phyloP scores from a whole-genome alignment of 78 protist genomes.

The Cavenderia fasciculata region DNA sequence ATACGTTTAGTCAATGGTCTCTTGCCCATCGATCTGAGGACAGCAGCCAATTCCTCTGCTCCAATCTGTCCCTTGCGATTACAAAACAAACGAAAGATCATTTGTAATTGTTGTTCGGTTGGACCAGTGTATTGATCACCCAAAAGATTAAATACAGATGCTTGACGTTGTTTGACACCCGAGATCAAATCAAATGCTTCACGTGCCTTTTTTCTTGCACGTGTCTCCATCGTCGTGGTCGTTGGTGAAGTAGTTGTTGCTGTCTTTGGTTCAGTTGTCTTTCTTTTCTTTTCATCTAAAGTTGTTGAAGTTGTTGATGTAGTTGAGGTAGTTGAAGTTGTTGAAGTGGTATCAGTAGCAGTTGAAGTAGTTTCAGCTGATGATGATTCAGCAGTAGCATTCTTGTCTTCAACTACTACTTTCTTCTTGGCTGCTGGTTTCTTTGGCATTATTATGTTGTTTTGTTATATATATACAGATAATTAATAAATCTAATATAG shows the following conservation, averaged over 20 bases:
- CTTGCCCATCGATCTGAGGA: conserved; percentile 25
- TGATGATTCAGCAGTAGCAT: no score
- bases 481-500: no score
- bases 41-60: conserved; percentile 13
- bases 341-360: no score
- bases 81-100: conserved; percentile 14
- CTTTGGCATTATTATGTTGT: not conserved
- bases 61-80: conserved; percentile 21
- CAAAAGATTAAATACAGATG: conserved; percentile 20
- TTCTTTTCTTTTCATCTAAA: no score
- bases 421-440: no score
- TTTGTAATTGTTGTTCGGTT: conserved; percentile 27
- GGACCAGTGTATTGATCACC: conserved; percentile 49
- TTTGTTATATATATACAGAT: not conserved
- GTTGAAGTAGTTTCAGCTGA: no score
- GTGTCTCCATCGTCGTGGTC: conserved; percentile 26
- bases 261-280: not conserved
- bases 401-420: no score
- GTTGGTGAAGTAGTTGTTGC: no score
- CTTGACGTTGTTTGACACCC: conserved; percentile 27
- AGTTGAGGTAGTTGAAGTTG: not conserved
- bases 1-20: conserved; percentile 47
- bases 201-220: conserved; percentile 30
- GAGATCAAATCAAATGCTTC: conserved; percentile 41
- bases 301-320: not conserved